phyloP scores from a whole-genome alignment of 306 rosid species.

The Pyrus bretschneideri region DNA sequence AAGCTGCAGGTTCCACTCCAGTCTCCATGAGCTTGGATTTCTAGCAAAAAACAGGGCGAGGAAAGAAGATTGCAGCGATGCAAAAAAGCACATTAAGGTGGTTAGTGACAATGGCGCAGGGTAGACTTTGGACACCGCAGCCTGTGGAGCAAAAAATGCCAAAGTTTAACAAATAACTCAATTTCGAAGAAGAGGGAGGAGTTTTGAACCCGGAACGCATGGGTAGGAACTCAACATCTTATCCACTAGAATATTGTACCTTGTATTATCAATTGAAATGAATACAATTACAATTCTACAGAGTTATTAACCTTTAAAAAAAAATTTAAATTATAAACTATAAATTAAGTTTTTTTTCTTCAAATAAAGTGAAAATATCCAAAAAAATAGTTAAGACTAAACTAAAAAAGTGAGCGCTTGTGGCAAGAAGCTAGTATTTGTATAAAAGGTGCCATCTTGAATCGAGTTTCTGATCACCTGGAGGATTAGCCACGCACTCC shows the following conservation, averaged over 20 bases:
- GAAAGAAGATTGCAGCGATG: constrained; percentile 26
- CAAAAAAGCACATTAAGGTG: constrained; percentile 28
- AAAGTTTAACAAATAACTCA: not conserved
- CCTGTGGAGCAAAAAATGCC: constrained; percentile 4
- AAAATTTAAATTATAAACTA: no score
- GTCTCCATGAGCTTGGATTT: constrained; percentile 23
- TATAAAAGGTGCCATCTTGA: not conserved
- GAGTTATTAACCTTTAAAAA: no score
- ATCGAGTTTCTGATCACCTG: constrained; percentile 21
- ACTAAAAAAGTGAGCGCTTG: no score
- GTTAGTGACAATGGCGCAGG: constrained; percentile 23
- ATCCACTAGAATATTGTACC: no score
- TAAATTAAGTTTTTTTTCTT: no score
- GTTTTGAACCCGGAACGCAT: no score
- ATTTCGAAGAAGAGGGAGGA: not conserved
- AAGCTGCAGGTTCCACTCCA: constrained; percentile 29
- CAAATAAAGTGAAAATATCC: no score
- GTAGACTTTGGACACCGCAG: constrained; percentile 23
- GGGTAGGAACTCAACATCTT: no score
- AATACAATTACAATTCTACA: no score
- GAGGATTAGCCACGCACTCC: constrained; percentile 35
- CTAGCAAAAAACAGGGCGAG: constrained; percentile 22
- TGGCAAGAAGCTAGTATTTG: no score
- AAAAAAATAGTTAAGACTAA: no score
- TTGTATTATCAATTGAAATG: no score